Conservation (phyloP, 768 basidiomycete genomes). For the Leccinum subgranulosum region DNA sequence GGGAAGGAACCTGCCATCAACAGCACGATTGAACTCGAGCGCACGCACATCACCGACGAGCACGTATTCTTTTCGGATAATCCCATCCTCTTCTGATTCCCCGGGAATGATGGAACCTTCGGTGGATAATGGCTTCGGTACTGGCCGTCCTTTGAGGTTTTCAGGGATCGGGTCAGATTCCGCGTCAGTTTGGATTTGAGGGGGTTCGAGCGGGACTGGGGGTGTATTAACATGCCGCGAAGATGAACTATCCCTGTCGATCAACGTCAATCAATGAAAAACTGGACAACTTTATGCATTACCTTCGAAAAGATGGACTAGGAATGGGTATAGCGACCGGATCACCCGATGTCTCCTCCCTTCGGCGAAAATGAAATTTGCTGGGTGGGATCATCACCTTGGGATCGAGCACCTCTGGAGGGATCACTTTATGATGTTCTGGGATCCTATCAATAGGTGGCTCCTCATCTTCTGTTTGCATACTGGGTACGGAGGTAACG, state of each 20-base stretch:
- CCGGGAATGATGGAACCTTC: slow-evolving; percentile 73
- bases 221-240: slow-evolving; percentile 18
- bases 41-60: slow-evolving; percentile 87
- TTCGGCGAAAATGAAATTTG: slow-evolving; percentile 67
- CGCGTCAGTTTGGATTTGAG: slow-evolving; percentile 13
- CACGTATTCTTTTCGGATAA: slow-evolving; percentile 85
- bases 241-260: slow-evolving; percentile 8
- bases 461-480: slow-evolving; percentile 31
- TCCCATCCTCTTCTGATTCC: slow-evolving; percentile 80
- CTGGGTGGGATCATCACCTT: slow-evolving; percentile 81
- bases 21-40: slow-evolving; percentile 87
- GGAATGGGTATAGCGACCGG: background rate
- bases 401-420: slow-evolving; percentile 77
- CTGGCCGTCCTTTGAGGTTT: slow-evolving; percentile 13
- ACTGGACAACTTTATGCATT: background rate
- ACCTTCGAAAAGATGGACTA: slow-evolving; percentile 22
- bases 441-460: slow-evolving; percentile 47
- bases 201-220: slow-evolving; percentile 7
- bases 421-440: slow-evolving; percentile 71
- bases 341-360: slow-evolving; percentile 20
- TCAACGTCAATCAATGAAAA: background rate
- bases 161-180: slow-evolving; percentile 6
- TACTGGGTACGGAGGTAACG: slow-evolving; percentile 11
- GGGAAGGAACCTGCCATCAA: slow-evolving; percentile 66
- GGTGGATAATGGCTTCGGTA: slow-evolving; percentile 39